Base-by-base conservation (phyloP, 345 rosid genomes). In the Brassica cretica region DNA sequence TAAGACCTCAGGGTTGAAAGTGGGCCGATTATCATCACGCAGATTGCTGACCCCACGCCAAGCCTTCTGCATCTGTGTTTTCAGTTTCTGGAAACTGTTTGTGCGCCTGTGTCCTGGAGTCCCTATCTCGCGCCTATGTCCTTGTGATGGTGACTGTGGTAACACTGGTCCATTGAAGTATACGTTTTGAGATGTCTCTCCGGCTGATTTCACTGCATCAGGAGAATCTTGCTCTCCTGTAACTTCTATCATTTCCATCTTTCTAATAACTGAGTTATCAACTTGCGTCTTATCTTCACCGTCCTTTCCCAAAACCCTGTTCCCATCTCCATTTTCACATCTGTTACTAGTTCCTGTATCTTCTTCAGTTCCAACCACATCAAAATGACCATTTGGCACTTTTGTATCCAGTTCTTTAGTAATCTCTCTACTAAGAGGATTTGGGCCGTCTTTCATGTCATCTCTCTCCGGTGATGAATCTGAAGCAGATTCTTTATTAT, bases 1-100 rank as follows among this genome's bases (percentile, higher is more conserved):
- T 86, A 92, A 80, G 66, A 92, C 89, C 89, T 94, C 98, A 1
- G 98, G 98, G 78, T 94, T 94, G 86, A 92, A 94, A 78, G 81
- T 85, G 30, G 87, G 81, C 11, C 66, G 70, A 66, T 75, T 82
- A 35, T 87, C 89, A 5, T 89, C 93, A 7, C 81, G 84, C 0
- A 77, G 74, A 80, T 78, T 84, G 76, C 87, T 85, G 68, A 89
- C 89, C 85, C 99, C 88, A 53, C 87, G 86, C 98, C 90, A 94
- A 35, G 94, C 99, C 85, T 83, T 94, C 75, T 91, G 94, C 98
- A 94, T 78, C 77, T 87, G 94, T 70, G 66, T 79, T 84, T 88
- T 94, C 79, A 89, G 72, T 78, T 73, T 89, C 84, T 87, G 91
- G 74, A 94, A 86, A 80, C 95, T 89, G 81, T 85, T 88, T 24